Evolutionary conservation across 2,329 filamentous ascomycete genomes (phyloP).

Genomic region (Nemania abortiva): DNA sequence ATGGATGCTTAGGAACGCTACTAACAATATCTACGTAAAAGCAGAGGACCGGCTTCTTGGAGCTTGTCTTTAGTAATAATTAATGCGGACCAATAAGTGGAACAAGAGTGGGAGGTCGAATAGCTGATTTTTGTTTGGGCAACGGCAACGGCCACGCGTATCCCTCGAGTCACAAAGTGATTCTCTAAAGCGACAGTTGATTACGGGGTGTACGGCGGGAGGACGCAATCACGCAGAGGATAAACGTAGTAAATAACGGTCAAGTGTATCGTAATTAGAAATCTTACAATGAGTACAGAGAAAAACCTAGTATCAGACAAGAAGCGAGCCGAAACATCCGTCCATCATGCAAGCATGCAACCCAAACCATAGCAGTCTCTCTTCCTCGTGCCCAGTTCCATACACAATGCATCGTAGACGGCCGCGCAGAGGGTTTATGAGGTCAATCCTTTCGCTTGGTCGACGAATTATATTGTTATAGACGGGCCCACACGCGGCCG

Average conservation of each 20-base stretch:
- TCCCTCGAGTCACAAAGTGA: no score
- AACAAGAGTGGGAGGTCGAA: no score
- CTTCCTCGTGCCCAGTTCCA: conserved; percentile 1
- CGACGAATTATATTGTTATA: conserved; percentile 7
- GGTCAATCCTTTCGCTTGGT: conserved; percentile 10
- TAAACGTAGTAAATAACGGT: not conserved
- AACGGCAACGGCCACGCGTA: no score
- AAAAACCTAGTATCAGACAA: conserved; percentile 31
- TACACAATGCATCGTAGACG: conserved; percentile 2
- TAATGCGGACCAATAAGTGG: no score
- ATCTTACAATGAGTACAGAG: conserved; percentile 33
- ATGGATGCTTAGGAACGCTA: no score
- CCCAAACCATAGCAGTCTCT: conserved; percentile 20
- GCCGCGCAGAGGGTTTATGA: not conserved
- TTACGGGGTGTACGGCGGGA: no score
- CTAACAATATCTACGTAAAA: not conserved
- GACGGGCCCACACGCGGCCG: not conserved
- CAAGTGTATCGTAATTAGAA: conserved; percentile 26
- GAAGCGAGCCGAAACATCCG: conserved; percentile 25
- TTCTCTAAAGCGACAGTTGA: no score
- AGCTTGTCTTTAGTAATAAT: no score
- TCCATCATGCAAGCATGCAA: conserved; percentile 28
- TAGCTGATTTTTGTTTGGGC: no score
- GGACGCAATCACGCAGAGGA: no score
- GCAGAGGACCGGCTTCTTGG: not conserved